Conservation (phyloP, 345 rosid species). For the Aurinia saxatilis region DNA sequence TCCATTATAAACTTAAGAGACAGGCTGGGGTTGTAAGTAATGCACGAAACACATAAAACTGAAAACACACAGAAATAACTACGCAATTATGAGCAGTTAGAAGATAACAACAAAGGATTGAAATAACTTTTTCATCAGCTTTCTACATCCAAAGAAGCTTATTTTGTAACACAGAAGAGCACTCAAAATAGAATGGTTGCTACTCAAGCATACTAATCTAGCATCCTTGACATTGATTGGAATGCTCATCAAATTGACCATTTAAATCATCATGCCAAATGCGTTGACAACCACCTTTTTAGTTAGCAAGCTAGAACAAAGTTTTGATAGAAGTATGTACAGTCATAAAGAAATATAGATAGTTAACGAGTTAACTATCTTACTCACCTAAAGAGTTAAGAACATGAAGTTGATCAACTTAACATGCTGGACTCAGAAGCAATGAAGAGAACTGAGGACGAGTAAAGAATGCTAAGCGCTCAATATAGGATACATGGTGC, state of each 20-base stretch:
- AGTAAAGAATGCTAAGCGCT: not conserved
- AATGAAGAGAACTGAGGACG: not conserved
- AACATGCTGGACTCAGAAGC: slow-evolving; percentile 7
- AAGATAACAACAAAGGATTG: not conserved
- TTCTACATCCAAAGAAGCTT: slow-evolving; percentile 6
- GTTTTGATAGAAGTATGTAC: slow-evolving; percentile 3
- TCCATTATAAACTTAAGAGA: slow-evolving; percentile 7
- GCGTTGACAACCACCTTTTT: slow-evolving; percentile 11
- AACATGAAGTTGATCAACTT: not conserved
- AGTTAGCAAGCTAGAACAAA: slow-evolving; percentile 10
- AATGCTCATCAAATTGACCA: slow-evolving; percentile 14
- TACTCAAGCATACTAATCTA: not conserved
- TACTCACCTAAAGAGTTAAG: slow-evolving; percentile 6
- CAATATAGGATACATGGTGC: not conserved
- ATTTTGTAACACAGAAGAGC: slow-evolving; percentile 2
- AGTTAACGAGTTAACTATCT: slow-evolving; percentile 3
- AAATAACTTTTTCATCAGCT: not conserved
- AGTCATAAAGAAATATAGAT: not conserved
- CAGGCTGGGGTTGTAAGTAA: not conserved
- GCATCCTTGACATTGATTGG: not conserved
- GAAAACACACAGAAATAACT: not conserved
- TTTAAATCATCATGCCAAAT: slow-evolving; percentile 17
- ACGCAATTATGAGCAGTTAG: not conserved
- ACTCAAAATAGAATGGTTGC: slow-evolving; percentile 7
- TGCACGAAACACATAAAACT: slow-evolving; percentile 4